These are phyloP conservation scores for Claviceps sp. DNA, from an alignment of 2,329 filamentous ascomycete genomes.

Conservation along the genomic window DNA sequence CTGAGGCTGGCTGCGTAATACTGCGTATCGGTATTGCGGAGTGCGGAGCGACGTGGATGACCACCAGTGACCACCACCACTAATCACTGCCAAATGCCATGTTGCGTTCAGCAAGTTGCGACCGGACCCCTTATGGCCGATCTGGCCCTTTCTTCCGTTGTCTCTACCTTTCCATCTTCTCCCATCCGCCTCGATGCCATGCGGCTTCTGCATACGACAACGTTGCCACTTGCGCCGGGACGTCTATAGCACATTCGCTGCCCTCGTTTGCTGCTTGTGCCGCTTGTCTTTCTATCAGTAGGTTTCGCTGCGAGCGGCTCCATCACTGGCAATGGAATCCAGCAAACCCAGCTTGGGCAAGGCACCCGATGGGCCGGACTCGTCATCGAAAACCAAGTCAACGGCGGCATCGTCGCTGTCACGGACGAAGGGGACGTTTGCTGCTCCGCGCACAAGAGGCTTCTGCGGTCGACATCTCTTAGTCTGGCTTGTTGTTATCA, in stretches of 20 bases:
- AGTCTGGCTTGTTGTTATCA: constrained; percentile 7
- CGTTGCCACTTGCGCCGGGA: neutral
- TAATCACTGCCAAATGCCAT: neutral
- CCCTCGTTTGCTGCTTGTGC: neutral
- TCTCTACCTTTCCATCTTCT: neutral
- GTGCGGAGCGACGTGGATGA: neutral
- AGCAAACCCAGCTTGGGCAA: neutral
- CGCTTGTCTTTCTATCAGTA: neutral
- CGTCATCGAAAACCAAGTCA: neutral
- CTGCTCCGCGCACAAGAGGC: neutral
- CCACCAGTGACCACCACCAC: neutral
- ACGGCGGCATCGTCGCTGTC: neutral
- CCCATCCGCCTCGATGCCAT: neutral
- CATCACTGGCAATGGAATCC: constrained; percentile 5
- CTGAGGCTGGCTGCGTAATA: no score
- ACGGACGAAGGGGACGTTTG: neutral
- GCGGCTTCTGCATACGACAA: neutral
- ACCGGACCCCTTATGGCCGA: neutral
- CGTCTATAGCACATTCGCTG: neutral
- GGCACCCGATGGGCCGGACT: neutral
- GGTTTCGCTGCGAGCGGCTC: neutral
- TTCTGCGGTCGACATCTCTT: constrained; percentile 5
- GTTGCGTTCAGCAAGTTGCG: neutral
- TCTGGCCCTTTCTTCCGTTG: neutral
- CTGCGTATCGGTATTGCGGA: no score